Evolutionary conservation across 768 basidiomycete species (phyloP).

Genomic region (Coprinopsis sp.): DNA sequence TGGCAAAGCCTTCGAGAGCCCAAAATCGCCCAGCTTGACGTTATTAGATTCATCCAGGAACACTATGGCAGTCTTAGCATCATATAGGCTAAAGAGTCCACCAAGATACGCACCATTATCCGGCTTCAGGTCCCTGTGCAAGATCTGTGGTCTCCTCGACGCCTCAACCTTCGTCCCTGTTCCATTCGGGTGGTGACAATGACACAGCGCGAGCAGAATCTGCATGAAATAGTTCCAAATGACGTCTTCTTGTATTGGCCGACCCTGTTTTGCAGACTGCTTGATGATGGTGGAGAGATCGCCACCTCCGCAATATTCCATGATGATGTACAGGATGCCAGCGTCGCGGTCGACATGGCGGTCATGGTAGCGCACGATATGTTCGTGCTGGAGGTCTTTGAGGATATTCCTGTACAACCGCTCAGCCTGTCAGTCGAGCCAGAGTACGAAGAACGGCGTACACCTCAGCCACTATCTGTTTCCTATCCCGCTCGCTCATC

Average conservation of each 20-base stretch:
- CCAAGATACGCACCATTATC: slow-evolving; percentile 74
- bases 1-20: slow-evolving; percentile 86
- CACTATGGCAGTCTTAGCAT: slow-evolving; percentile 41
- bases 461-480: too few relatives aligned
- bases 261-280: slow-evolving; percentile 59
- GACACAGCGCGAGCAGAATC: slow-evolving; percentile 79
- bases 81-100: not conserved
- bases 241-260: slow-evolving; percentile 84
- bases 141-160: slow-evolving; percentile 65
- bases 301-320: slow-evolving; percentile 99
- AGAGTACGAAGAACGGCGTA: too few relatives aligned
- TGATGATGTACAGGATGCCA: slow-evolving; percentile 93
- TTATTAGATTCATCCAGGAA: slow-evolving; percentile 81
- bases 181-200: slow-evolving; percentile 84
- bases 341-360: slow-evolving; percentile 84
- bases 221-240: slow-evolving; percentile 97
- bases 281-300: slow-evolving; percentile 89
- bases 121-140: slow-evolving; percentile 95
- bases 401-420: slow-evolving; percentile 91
- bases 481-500: too few relatives aligned
- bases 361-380: slow-evolving; percentile 96
- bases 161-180: slow-evolving; percentile 30
- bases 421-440: too few relatives aligned
- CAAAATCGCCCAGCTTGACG: slow-evolving; percentile 98
- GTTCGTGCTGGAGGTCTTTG: slow-evolving; percentile 90